These are phyloP conservation scores for Ploettnerulaceae sp. DNA, from an alignment of 2,329 filamentous ascomycete species.

Conservation along the genomic window DNA sequence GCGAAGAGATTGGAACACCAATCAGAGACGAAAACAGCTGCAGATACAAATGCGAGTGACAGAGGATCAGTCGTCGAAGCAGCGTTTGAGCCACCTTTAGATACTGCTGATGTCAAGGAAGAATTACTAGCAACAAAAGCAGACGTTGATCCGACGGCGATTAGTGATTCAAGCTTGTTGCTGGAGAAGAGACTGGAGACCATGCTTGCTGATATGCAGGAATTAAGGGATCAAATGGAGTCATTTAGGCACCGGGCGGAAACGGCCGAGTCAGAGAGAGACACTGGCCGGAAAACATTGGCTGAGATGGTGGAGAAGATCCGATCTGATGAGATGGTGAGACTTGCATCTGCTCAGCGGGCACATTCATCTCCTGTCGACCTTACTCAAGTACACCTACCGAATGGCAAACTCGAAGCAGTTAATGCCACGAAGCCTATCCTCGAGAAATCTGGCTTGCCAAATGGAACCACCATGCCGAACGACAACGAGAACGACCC, in stretches of 20 bases:
- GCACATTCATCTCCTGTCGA: constrained; percentile 14
- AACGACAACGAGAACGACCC: constrained; percentile 19
- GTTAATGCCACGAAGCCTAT: constrained; percentile 12
- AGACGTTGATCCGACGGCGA: constrained; percentile 69
- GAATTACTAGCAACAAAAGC: constrained; percentile 15
- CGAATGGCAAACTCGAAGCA: constrained; percentile 15
- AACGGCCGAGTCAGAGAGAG: constrained; percentile 71
- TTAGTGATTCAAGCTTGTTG: constrained; percentile 64
- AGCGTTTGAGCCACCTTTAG: constrained; percentile 40
- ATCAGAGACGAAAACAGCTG: constrained; percentile 38
- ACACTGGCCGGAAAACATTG: constrained; percentile 66
- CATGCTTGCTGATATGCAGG: constrained; percentile 31
- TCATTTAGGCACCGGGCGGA: constrained; percentile 73
- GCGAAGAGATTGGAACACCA: constrained; percentile 66
- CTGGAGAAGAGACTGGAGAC: constrained; percentile 28
- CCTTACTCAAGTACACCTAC: background rate
- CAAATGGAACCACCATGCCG: constrained; percentile 21
- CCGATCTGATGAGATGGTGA: constrained; percentile 56
- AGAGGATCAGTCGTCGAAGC: constrained; percentile 41
- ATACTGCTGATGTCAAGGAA: constrained; percentile 28
- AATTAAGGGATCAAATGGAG: constrained; percentile 41
- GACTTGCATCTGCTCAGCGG: constrained; percentile 23
- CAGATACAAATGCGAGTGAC: constrained; percentile 35
- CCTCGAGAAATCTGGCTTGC: constrained; percentile 15
- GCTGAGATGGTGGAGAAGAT: constrained; percentile 86